Evolutionary conservation across 257 asterid genomes (phyloP), one percentile per base, ranked within the genome.

Genomic region (Solanum virginianum): DNA sequence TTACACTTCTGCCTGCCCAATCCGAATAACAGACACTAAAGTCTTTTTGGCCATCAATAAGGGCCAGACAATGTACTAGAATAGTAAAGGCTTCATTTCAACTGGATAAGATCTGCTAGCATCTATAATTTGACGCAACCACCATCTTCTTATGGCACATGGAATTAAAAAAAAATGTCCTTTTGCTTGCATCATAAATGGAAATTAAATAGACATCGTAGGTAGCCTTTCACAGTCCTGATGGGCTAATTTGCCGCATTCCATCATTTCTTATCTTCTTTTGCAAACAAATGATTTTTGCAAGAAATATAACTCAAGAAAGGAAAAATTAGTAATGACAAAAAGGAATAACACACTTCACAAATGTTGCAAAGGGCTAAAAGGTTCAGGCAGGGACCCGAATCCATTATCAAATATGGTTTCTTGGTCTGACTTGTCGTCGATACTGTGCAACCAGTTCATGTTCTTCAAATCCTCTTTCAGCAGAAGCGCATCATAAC

Each of bases 381-480:
- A 97, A 62, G 98, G 99, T 88, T 97, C 99, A 1, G 99, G 99
- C 47, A 93, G 93, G 66, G 88, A 89, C 87, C 92, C 99, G 71
- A 97, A 95, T 86, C 99, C 98, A 80, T 89, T 90, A 85, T 94
- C 98, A 86, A 97, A 97, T 86, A 97, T 86, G 85, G 92, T 83
- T 86, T 93, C 99, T 86, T 93, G 98, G 86, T 93, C 99, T 86
- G 55, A 51, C 81, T 83, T 83, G 63, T 69, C 86, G 16, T 83
- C 86, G 22, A 83, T 8, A 75, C 97, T 90, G 90, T 91, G 99
- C 71, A 96, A 93, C 99, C 99, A 95, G 75, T 91, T 94, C 17
- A 95, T 87, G 89, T 93, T 93, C 91, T 93, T 96, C 86, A 92
- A 84, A 88, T 96, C 99, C 91, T 96, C 99, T 89, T 96, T 95